Evolutionary conservation across 352 stramenopile genomes (phyloP), one percentile per base, ranked within the genome.

Genomic region (Phytophthora cryptogea): DNA sequence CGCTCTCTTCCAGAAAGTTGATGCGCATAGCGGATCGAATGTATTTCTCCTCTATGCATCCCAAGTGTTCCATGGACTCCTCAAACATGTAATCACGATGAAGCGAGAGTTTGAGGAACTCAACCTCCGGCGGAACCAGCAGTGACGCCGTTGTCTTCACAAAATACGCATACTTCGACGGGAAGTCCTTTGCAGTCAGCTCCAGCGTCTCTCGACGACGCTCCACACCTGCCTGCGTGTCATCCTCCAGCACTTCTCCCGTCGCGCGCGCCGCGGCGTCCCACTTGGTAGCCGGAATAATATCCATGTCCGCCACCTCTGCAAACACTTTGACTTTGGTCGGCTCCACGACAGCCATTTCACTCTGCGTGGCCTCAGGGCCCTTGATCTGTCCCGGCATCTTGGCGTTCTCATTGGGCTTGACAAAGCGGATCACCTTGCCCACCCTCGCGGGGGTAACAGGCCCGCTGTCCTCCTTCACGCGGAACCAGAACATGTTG

Each of bases 1-100:
- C 89, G 13, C 68, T 84, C 58, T 97, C 89, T 13, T 83, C 74
- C 0, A 86, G 54, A 44, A 97, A 97, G 27, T 93, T 78, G 32
- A 96, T 80, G 13, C 84, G 79, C 51, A 94, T 82, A 5, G 76
- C 73, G 0, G 74, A 83, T n/a, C 69, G 77, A 32, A 86, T 76
- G 26, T 87, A 71, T 32, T 72, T 74, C 20, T 80, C 66, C 4
- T 83, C 58, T 36, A 94, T 77, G 27, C 67, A 84, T 0, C 67
- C 60, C 4, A 94, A 42, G 20, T 78, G 73, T 14, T 91, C 73
- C 48, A 92, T 75, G 6, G 83, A 89, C 45, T 91, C 75, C 35
- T 88, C 74, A 17, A 91, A 59, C 41, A 92, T 57, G 27, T 71
- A 82, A 20, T 83, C 63, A 60, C 78, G 58, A 20, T 80, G 68